Conservation (phyloP, 2,329 filamentous ascomycete genomes). For the Setomelanomma holmii region DNA sequence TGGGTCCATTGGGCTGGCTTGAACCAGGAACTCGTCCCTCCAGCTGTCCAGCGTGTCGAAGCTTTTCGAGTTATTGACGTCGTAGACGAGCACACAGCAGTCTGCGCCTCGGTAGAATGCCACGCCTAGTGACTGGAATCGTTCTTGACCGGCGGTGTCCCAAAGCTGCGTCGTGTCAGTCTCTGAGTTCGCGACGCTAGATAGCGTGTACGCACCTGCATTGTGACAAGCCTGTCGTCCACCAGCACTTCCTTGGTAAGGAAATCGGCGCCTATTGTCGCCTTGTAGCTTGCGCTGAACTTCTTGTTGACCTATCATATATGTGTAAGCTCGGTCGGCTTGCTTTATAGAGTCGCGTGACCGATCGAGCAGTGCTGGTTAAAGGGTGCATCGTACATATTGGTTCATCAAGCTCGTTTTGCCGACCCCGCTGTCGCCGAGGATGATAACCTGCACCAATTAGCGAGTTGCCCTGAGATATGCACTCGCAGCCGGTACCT, state of each 20-base stretch:
- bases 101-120: conserved; percentile 98
- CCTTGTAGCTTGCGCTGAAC: conserved; percentile 99
- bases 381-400: conserved; percentile 76
- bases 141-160: conserved; percentile 97
- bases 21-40: conserved; percentile 97
- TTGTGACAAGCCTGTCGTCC: conserved; percentile 95
- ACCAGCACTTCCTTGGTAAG: conserved; percentile 97
- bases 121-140: conserved; percentile 95
- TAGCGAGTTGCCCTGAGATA: conserved; percentile 8
- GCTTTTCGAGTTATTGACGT: conserved; percentile 99
- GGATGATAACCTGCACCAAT: conserved; percentile 84
- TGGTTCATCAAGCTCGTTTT: conserved; percentile 99
- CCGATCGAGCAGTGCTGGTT: not conserved
- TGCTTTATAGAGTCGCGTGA: not conserved
- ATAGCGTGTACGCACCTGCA: conserved; percentile 84
- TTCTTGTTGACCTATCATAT: conserved; percentile 93
- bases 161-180: conserved; percentile 71
- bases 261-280: conserved; percentile 98
- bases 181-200: no score
- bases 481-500: conserved; percentile 61
- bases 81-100: conserved; percentile 97
- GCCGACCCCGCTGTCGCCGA: conserved; percentile 97
- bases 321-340: conserved; percentile 15
- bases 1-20: conserved; percentile 93
- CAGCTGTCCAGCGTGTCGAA: conserved; percentile 98